Base-by-base conservation (phyloP, 306 rosid species). In the Prunus campanulata region DNA sequence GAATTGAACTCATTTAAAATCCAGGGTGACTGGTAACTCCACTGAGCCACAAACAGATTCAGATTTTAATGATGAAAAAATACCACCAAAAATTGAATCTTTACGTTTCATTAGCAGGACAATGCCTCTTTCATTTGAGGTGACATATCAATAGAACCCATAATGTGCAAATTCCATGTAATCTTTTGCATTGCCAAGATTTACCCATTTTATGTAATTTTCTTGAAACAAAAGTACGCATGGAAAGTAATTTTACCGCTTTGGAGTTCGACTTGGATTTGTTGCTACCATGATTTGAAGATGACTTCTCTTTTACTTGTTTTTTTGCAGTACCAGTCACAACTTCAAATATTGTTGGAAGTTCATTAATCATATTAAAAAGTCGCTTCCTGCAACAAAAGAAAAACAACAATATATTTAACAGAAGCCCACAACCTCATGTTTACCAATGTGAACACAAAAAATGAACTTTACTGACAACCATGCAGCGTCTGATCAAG, bases 311-410 rank as follows among this genome's bases (percentile, higher is more conserved):
- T 93, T 91, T 91, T n/a, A 75, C 86, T 76, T 82, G 94, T 74
- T 91, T 91, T 87, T 91, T 93, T 19, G 88, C 96, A 65, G 86
- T 55, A 71, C 97, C 98, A 20, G 97, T 86, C 79, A 91, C 93
- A 67, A 91, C 84, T 87, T 93, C 97, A 85, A 81, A 91, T 82
- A 91, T 78, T 51, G 98, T 85, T 72, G 97, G 97, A 71, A 91
- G 86, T 57, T 93, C 96, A 80, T 91, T 93, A 62, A 91, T 86
- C 97, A 93, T 88, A 69, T 81, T 90, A 79, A 91, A 91, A 47
- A 93, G 97, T 39, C 93, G 89, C 72, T 89, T 88, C 91, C 98
- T 93, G 87, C 77, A 78, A 67, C 70, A 74, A 47, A 70, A 77
- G 32, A 57, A 15, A 62, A 71, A 65, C 24, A 51, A 29, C 3